phyloP scores from a whole-genome alignment of 768 basidiomycete species.

The Termitomyces sp. region DNA sequence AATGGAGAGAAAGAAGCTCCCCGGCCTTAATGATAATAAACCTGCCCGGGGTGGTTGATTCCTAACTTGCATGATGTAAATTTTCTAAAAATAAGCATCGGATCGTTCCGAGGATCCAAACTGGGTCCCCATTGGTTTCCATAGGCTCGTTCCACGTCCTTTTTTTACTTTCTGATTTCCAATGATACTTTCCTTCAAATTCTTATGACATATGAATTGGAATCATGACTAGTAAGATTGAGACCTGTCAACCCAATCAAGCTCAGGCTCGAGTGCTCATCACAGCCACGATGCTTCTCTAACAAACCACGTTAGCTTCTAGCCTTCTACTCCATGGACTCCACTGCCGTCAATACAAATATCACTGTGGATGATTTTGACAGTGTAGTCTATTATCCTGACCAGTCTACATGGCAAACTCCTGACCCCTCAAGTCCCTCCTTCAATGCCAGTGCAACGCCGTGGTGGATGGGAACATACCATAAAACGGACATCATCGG shows the following conservation, averaged over 20 bases:
- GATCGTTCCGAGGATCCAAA: neutral
- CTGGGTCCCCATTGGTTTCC: too few species aligned
- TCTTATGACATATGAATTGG: too few species aligned
- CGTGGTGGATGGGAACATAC: slow-evolving; percentile 41
- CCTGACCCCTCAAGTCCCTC: slow-evolving; percentile 41
- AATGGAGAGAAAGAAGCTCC: too few species aligned
- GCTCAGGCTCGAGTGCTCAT: too few species aligned
- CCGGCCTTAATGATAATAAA: too few species aligned
- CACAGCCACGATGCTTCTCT: neutral
- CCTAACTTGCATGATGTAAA: too few species aligned
- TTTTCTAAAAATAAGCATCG: neutral
- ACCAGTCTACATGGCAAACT: slow-evolving; percentile 38
- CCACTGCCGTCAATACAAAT: slow-evolving; percentile 37
- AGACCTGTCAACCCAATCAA: too few species aligned
- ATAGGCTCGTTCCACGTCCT: too few species aligned
- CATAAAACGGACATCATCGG: slow-evolving; percentile 34
- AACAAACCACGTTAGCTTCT: neutral
- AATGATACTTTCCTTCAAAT: too few species aligned
- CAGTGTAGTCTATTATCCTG: slow-evolving; percentile 35
- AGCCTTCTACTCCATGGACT: slow-evolving; percentile 28
- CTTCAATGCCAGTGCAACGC: slow-evolving; percentile 29
- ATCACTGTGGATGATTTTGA: slow-evolving; percentile 48
- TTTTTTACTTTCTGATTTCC: too few species aligned
- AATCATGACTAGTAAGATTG: too few species aligned
- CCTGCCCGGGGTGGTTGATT: too few species aligned